phyloP scores from a whole-genome alignment of 2,329 filamentous ascomycete genomes.

The Helotiales sp. region DNA sequence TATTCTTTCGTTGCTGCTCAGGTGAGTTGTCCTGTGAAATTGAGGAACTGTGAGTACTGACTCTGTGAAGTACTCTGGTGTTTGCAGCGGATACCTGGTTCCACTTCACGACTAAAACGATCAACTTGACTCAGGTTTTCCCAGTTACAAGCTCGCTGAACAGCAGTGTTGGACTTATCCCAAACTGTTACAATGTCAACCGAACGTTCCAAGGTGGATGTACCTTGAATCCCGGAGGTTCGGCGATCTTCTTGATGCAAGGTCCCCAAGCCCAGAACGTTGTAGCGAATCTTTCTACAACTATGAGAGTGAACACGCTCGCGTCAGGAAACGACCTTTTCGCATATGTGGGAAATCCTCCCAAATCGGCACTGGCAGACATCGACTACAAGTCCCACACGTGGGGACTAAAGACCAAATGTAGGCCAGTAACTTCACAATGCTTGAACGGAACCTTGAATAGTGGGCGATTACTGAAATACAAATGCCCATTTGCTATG shows the following conservation, averaged over 20 bases:
- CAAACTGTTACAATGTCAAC: neutral
- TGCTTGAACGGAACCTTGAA: neutral
- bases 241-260: neutral
- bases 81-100: constrained; percentile 8
- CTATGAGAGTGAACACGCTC: neutral
- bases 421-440: neutral
- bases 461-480: neutral
- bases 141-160: neutral
- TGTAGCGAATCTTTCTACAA: neutral
- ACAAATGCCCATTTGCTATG: constrained; percentile 7
- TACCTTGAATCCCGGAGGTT: neutral
- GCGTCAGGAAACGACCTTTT: neutral
- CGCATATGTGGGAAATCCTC: neutral
- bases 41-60: neutral
- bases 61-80: neutral
- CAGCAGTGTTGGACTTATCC: constrained; percentile 1
- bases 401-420: neutral
- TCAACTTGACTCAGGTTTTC: neutral
- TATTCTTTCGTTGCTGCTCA: neutral
- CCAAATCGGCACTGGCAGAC: neutral
- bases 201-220: neutral
- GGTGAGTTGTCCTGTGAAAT: neutral
- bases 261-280: neutral
- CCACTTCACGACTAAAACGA: constrained; percentile 3
- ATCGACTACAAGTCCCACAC: neutral